Evolutionary conservation across 257 asterid species (phyloP).

Genomic region (Forsythia suspensa): DNA sequence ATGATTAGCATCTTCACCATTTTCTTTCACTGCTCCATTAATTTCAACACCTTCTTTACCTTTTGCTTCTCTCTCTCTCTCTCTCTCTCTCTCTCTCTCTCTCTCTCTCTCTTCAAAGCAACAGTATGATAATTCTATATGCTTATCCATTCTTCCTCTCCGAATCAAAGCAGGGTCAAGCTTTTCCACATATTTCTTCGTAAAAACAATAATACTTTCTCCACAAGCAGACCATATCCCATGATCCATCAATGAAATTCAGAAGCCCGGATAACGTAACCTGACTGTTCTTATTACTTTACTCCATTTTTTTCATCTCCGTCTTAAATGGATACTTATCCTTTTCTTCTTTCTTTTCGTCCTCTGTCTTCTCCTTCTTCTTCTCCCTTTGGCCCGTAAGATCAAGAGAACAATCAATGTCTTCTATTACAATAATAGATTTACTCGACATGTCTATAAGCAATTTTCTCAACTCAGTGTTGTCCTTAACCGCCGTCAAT

Average conservation of each 20-base stretch:
- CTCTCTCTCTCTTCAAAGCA: slow-evolving; percentile 8
- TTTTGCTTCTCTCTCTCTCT: not conserved
- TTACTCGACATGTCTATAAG: slow-evolving; percentile 18
- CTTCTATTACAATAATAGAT: slow-evolving; percentile 33
- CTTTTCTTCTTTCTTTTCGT: not conserved
- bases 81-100: not conserved
- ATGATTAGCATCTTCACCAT: not conserved
- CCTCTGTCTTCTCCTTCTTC: not conserved
- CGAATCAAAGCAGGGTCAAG: slow-evolving; percentile 35
- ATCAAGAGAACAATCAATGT: slow-evolving; percentile 35
- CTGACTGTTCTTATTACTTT: slow-evolving; percentile 1
- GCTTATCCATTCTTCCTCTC: slow-evolving; percentile 39
- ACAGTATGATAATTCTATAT: slow-evolving; percentile 36
- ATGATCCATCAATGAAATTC: slow-evolving; percentile 24
- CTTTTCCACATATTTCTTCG: slow-evolving; percentile 27
- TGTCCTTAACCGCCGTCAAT: slow-evolving; percentile 19
- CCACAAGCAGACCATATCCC: slow-evolving; percentile 37
- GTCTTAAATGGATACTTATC: not conserved
- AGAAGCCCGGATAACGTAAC: slow-evolving; percentile 32
- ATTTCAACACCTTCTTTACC: not conserved
- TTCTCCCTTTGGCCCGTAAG: slow-evolving; percentile 20
- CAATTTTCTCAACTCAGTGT: slow-evolving; percentile 16
- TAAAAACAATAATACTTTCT: slow-evolving; percentile 28
- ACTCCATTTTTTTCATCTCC: not conserved
- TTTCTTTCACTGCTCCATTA: not conserved